These are phyloP conservation scores for Holtermanniella nyarrowii DNA, from an alignment of 768 basidiomycete genomes.

Conservation along the genomic window DNA sequence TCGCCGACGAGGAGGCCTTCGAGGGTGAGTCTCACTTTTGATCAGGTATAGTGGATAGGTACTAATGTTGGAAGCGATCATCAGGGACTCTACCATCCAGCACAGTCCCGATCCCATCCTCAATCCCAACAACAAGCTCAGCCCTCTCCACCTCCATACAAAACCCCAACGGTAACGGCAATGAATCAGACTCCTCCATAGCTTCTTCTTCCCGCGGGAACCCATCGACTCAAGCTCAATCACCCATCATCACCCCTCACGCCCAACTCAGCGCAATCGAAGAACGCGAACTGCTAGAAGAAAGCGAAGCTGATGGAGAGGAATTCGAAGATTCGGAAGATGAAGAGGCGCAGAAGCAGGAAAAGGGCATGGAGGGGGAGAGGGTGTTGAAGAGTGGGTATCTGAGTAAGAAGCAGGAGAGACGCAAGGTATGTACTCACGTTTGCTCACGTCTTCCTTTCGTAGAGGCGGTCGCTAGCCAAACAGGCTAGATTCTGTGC, in stretches of 20 bases:
- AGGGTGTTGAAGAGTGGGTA: slow-evolving; percentile 79
- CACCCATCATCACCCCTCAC: slow-evolving; percentile 12
- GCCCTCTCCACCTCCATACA: slow-evolving; percentile 5
- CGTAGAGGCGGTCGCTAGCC: too few relatives aligned
- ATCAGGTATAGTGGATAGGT: neutral
- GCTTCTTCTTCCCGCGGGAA: slow-evolving; percentile 18
- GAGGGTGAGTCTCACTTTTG: slow-evolving; percentile 10
- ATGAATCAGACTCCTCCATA: slow-evolving; percentile 35
- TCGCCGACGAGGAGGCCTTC: slow-evolving; percentile 25
- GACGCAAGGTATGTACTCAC: slow-evolving; percentile 84
- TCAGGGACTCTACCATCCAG: slow-evolving; percentile 1
- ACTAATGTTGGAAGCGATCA: neutral
- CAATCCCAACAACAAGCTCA: neutral
- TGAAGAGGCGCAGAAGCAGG: slow-evolving; percentile 42
- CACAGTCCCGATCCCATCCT: neutral
- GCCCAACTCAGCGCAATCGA: slow-evolving; percentile 4
- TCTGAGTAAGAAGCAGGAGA: slow-evolving; percentile 94
- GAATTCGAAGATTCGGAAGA: slow-evolving; percentile 58
- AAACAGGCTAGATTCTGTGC: too few relatives aligned
- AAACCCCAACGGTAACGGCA: too few relatives aligned
- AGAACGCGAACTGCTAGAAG: slow-evolving; percentile 14
- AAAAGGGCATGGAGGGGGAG: slow-evolving; percentile 42
- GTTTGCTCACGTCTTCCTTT: too few relatives aligned
- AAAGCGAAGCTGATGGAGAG: slow-evolving; percentile 44
- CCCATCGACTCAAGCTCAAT: slow-evolving; percentile 13